A percentile compares a stretch with the other conserved stretches of the same genome.
These are phyloP conservation scores for Colletotrichum tropicicola DNA, from an alignment of 2,329 filamentous ascomycete genomes.

Conservation along the genomic window DNA sequence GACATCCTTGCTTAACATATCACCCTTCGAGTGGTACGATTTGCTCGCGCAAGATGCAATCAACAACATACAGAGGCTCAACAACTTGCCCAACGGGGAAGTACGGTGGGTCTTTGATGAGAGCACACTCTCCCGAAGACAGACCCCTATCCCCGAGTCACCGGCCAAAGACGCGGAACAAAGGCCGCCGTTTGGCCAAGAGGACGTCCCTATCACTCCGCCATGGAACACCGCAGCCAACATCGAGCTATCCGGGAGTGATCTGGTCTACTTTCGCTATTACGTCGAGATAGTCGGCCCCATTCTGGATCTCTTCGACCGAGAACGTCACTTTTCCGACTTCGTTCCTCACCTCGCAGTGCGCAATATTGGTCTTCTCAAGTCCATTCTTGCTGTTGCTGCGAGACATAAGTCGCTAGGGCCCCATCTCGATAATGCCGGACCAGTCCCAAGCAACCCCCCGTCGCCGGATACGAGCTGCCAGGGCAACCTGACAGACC, in stretches of 20 bases:
- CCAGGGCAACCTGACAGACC: background rate
- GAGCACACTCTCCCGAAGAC: slow-evolving; percentile 17
- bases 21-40: slow-evolving; percentile 27
- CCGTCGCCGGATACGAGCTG: background rate
- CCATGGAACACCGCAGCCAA: slow-evolving; percentile 18
- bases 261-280: slow-evolving; percentile 19
- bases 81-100: background rate
- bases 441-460: background rate
- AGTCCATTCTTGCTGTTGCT: slow-evolving; percentile 29
- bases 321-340: slow-evolving; percentile 27
- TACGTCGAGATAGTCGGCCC: slow-evolving; percentile 28
- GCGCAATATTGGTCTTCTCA: slow-evolving; percentile 27
- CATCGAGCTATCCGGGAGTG: slow-evolving; percentile 1
- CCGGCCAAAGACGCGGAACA: background rate
- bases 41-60: slow-evolving; percentile 22
- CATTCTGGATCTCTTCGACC: slow-evolving; percentile 31
- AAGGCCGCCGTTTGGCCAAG: background rate
- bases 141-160: slow-evolving; percentile 17
- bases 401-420: slow-evolving; percentile 22
- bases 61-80: slow-evolving; percentile 17
- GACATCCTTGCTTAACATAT: slow-evolving; percentile 20
- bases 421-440: background rate
- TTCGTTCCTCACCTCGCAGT: slow-evolving; percentile 28
- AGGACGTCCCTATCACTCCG: background rate
- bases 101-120: slow-evolving; percentile 15